Evolutionary conservation across 2,329 filamentous ascomycete genomes (phyloP).

Genomic region (Talaromyces sp.): DNA sequence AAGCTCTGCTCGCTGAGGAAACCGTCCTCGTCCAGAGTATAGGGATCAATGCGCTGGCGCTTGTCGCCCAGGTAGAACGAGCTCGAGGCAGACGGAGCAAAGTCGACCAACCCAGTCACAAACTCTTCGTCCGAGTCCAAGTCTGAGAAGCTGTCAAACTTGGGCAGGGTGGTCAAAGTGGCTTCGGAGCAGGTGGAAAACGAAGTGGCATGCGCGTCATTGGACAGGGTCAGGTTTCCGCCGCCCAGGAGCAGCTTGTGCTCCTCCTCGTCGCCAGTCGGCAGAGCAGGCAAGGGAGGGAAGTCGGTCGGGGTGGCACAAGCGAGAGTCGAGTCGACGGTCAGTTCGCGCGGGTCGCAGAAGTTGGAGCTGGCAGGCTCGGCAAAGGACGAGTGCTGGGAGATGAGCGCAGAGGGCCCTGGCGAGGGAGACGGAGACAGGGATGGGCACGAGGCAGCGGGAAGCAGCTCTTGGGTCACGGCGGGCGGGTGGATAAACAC

Average conservation of each 20-base stretch:
- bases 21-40: slow-evolving; percentile 68
- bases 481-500: slow-evolving; percentile 65
- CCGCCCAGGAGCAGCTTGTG: slow-evolving; percentile 32
- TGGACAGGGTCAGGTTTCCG: slow-evolving; percentile 31
- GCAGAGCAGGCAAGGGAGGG: slow-evolving; percentile 52
- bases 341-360: slow-evolving; percentile 87
- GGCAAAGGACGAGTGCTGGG: slow-evolving; percentile 67
- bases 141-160: slow-evolving; percentile 82
- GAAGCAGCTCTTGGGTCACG: slow-evolving; percentile 66
- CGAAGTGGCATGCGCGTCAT: slow-evolving; percentile 32
- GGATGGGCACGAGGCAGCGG: slow-evolving; percentile 69
- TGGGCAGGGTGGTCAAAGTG: slow-evolving; percentile 57
- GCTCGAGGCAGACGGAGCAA: slow-evolving; percentile 53
- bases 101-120: slow-evolving; percentile 66
- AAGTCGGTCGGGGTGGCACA: slow-evolving; percentile 56
- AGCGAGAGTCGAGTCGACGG: slow-evolving; percentile 51
- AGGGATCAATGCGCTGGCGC: slow-evolving; percentile 67
- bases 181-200: slow-evolving; percentile 43
- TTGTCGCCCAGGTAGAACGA: slow-evolving; percentile 59
- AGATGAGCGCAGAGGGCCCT: slow-evolving; percentile 65
- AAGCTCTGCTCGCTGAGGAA: slow-evolving; percentile 73
- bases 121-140: slow-evolving; percentile 90
- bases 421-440: slow-evolving; percentile 83
- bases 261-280: slow-evolving; percentile 36
- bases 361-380: slow-evolving; percentile 71